phyloP scores from a whole-genome alignment of 2,329 filamentous ascomycete species.

The Fusarium sp. region DNA sequence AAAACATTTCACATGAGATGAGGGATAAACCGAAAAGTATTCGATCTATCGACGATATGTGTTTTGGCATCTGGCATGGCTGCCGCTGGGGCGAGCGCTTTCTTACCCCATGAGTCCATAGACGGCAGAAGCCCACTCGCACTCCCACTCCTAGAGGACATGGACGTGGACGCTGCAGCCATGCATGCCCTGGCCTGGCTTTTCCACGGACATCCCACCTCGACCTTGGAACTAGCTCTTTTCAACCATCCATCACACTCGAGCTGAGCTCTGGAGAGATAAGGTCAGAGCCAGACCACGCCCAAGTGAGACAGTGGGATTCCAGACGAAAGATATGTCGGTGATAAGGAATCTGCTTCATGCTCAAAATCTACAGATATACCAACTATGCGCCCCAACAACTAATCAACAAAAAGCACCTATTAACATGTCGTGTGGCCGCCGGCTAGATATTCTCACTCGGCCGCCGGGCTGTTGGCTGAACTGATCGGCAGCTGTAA shows the following conservation, averaged over 20 bases:
- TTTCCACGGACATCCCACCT: conserved; percentile 34
- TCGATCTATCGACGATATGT: conserved; percentile 9
- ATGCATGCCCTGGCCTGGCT: conserved; percentile 28
- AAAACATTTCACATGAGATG: conserved; percentile 30
- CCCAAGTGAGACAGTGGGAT: conserved; percentile 21
- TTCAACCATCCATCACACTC: conserved; percentile 23
- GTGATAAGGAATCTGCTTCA: conserved; percentile 28
- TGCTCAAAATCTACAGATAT: conserved; percentile 1
- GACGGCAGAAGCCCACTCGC: conserved; percentile 28
- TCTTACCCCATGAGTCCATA: background rate
- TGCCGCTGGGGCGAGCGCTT: conserved; percentile 4
- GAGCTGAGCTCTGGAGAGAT: conserved; percentile 18
- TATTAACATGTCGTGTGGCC: conserved; percentile 15
- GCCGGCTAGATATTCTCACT: conserved; percentile 9
- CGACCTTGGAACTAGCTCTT: conserved; percentile 33
- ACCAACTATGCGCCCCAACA: background rate
- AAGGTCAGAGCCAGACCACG: background rate
- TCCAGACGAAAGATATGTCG: conserved; percentile 1
- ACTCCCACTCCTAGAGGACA: conserved; percentile 7
- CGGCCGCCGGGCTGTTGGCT: conserved; percentile 28
- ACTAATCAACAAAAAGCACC: background rate
- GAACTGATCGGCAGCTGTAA: conserved; percentile 36
- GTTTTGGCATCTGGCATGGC: background rate
- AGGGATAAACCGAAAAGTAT: conserved; percentile 26
- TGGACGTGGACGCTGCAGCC: conserved; percentile 30